A percentile compares a stretch with the other conserved stretches of the same genome.
phyloP scores from a whole-genome alignment of 1,139 yeast species.

The Debaryomyces sp. region DNA sequence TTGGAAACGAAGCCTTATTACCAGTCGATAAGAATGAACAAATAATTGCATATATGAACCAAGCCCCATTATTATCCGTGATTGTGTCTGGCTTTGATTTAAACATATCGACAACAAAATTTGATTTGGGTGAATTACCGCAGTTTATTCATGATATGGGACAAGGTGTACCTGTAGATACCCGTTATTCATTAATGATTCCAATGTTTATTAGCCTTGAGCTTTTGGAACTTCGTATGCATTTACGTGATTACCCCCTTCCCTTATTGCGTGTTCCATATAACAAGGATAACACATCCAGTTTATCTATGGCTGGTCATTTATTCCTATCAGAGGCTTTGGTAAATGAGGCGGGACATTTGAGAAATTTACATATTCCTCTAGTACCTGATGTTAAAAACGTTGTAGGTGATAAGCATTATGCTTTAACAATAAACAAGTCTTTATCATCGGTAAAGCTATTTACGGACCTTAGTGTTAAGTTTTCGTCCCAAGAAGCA shows the following conservation, averaged over 20 bases:
- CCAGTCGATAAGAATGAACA: conserved; percentile 51
- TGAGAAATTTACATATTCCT: conserved; percentile 66
- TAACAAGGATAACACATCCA: conserved; percentile 18
- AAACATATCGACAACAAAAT: conserved; percentile 55
- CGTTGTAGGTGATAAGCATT: conserved; percentile 41
- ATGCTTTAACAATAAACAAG: conserved; percentile 68
- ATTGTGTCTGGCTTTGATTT: conserved; percentile 61
- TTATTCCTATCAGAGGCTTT: conserved; percentile 51
- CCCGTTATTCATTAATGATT: conserved; percentile 65
- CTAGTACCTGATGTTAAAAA: conserved; percentile 43
- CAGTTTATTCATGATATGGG: conserved; percentile 72
- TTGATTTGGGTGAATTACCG: conserved; percentile 54
- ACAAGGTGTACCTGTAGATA: conserved; percentile 77
- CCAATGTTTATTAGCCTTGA: conserved; percentile 59
- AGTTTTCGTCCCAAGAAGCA: conserved; percentile 57
- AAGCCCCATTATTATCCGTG: conserved; percentile 67
- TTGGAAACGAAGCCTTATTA: conserved; percentile 44
- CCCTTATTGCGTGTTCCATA: conserved; percentile 51
- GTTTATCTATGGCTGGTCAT: conserved; percentile 48
- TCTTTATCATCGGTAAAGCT: conserved; percentile 78
- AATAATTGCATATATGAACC: conserved; percentile 58
- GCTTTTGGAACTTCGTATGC: conserved; percentile 55
- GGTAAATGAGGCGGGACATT: conserved; percentile 41
- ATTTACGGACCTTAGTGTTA: conserved; percentile 61
- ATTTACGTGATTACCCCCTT: conserved; percentile 69